Base-by-base conservation (phyloP, 2,329 filamentous ascomycete species). In the Cordyceps militaris region DNA sequence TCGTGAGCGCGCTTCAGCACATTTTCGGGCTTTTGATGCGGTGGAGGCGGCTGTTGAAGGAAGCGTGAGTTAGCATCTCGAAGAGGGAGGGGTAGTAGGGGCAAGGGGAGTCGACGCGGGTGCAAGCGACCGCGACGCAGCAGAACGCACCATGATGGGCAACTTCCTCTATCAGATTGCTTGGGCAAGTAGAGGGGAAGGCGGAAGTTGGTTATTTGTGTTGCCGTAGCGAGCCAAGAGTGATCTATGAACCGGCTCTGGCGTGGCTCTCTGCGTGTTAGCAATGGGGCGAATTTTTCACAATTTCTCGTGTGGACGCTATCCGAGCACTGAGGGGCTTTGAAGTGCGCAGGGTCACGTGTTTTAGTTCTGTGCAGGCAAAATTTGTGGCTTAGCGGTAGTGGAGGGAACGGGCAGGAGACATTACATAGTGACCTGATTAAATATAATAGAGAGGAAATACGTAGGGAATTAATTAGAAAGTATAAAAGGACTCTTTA, bases 11-110 rank as follows among this genome's bases (percentile, higher is more conserved):
- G 87, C 85, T 96, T 96, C 74, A 97, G 86, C 73, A 97, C 92
- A 87, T 99, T 99, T 81, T 99, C 94, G 71, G 94, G 94, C 77
- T 96, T 96, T 74, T 94, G 92, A 75, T 97, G 91, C 67, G 91
- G 89, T 79, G 92, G 92, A 73, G 94, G 94, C 81, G 94, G 91
- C 94, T 93, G 62, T 67, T 44, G 32, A 32, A 57, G 19, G 59
- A 61, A 57, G 47, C 52, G 54, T 36, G 59, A 59, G 64, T 71
- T 61, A 70, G 63, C 61, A 69, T 67, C 51, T 57, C 58, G 54
- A 63, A n/a, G 63, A 63, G 61, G 63, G 66, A 69, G 64, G 66
- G 67, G 66, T 66, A 69, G 63, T 6, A 24, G 4, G 42, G 11
- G 26, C 16, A 38, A 49, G 50, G 36, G 47, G 40, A 48, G 47